These are phyloP conservation scores for Tolypocladium guangdongense DNA, from an alignment of 2,329 filamentous ascomycete genomes.

Conservation along the genomic window DNA sequence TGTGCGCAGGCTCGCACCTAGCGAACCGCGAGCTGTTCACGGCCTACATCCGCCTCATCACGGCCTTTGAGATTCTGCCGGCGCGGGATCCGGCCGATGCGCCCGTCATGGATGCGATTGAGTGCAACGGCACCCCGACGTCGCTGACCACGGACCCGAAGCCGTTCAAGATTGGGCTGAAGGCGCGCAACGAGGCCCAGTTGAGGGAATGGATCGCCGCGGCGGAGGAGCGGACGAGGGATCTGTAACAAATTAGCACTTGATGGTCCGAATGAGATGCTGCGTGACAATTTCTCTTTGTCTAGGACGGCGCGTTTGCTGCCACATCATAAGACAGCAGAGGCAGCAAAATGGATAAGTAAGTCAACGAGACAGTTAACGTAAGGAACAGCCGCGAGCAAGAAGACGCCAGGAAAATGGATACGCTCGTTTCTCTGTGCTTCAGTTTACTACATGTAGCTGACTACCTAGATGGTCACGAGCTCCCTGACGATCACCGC, in stretches of 20 bases:
- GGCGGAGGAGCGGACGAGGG: constrained; percentile 39
- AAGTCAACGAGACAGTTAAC: too few species aligned
- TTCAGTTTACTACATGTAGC: too few species aligned
- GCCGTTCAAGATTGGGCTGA: constrained; percentile 49
- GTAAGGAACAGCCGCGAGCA: too few species aligned
- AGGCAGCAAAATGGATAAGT: too few species aligned
- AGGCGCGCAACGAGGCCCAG: constrained; percentile 31
- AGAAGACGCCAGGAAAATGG: too few species aligned
- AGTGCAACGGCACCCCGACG: constrained; percentile 46
- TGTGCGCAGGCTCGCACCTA: constrained; percentile 53
- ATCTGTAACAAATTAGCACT: constrained; percentile 10
- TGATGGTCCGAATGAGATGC: too few species aligned
- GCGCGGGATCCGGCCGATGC: constrained; percentile 32
- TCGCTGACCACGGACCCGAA: constrained; percentile 51
- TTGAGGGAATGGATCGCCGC: constrained; percentile 41
- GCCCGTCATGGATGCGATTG: constrained; percentile 44
- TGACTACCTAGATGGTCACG: too few species aligned
- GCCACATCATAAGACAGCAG: too few species aligned
- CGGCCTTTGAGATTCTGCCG: constrained; percentile 43
- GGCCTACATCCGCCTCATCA: constrained; percentile 46
- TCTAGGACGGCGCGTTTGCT: too few species aligned
- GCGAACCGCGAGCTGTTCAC: constrained; percentile 54
- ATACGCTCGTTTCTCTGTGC: too few species aligned
- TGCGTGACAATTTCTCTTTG: too few species aligned
- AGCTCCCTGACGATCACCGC: too few species aligned